Evolutionary conservation across 208 protist genomes (phyloP), one percentile per base, ranked within the genome.

Genomic region (Leishmania tropica): DNA sequence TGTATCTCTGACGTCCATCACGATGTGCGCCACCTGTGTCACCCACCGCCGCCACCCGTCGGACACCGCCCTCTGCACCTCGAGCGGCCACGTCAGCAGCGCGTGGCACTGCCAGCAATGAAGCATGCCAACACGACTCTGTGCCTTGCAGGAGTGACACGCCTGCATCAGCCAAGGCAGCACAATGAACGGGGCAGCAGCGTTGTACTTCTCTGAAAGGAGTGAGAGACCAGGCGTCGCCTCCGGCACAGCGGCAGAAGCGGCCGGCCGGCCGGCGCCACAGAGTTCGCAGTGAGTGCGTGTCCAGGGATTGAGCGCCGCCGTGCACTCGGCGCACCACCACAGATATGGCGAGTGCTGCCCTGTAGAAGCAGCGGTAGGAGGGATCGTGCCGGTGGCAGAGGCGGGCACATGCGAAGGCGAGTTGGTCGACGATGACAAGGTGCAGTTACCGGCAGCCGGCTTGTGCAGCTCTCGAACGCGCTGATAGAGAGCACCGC

Each of bases 81-180:
- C 51, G 3, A 35, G 37, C 48, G 82, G 82, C 82, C 56, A 79
- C 54, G 51, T 54, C 65, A 76, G 67, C 89, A 68, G 13, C 28
- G 51, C 75, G 68, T 79, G 64, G 68, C 86, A 78, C 60, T 68
- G 42, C 85, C 78, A 84, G 73, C 83, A 86, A 13, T 35, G 54
- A 64, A 65, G 24, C 11, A 45, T 5, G 2, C 76, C 76, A 8
- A 84, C 81, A 64, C 85, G 78, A 42, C 86, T 86, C 28, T 47
- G 73, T 3, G 84, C 77, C 24, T 65, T 54, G 73, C 91, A 94
- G 28, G 31, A 37, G 11, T 19, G 47, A 67, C 91, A 94, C 28
- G 71, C 17, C 48, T 80, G 79, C 72, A 85, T 89, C n/a, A 70
- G 71, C 91, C 91, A 94, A 47, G 87, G 86, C 21, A 88, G 75